phyloP scores from a whole-genome alignment of 177 flowering plant species.

The Telopea speciosissima region DNA sequence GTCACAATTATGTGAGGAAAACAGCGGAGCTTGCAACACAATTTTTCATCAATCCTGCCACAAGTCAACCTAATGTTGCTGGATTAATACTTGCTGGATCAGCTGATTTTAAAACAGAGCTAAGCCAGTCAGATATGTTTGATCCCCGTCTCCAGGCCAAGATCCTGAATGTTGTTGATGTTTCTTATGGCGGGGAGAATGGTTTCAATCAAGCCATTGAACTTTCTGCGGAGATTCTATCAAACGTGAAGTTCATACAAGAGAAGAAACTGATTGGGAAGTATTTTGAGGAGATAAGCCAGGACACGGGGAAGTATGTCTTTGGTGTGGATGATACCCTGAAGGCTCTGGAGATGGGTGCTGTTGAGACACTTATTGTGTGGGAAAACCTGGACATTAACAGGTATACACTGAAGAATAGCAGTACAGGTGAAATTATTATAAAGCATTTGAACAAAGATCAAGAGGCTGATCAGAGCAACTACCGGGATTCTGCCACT shows the following conservation, averaged over 20 bases:
- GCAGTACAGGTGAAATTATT: slow-evolving; percentile 20
- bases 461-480: slow-evolving; percentile 27
- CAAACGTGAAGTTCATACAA: slow-evolving; percentile 47
- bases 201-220: slow-evolving; percentile 56
- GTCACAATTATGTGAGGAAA: slow-evolving; percentile 46
- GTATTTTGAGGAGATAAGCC: slow-evolving; percentile 51
- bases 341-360: slow-evolving; percentile 44
- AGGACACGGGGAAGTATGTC: slow-evolving; percentile 52
- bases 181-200: slow-evolving; percentile 51
- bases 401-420: slow-evolving; percentile 30
- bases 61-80: slow-evolving; percentile 46
- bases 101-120: slow-evolving; percentile 46
- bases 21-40: slow-evolving; percentile 30
- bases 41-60: slow-evolving; percentile 42
- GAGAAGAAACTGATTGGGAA: slow-evolving; percentile 46
- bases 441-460: slow-evolving; percentile 34
- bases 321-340: slow-evolving; percentile 47
- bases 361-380: slow-evolving; percentile 43
- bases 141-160: slow-evolving; percentile 46
- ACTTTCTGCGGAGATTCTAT: slow-evolving; percentile 36
- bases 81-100: slow-evolving; percentile 49
- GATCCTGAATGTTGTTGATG: slow-evolving; percentile 46
- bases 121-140: slow-evolving; percentile 52
- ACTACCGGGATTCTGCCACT: slow-evolving; percentile 19
- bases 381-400: slow-evolving; percentile 46